phyloP scores from a whole-genome alignment of 768 basidiomycete genomes.

The Suillus luteus region DNA sequence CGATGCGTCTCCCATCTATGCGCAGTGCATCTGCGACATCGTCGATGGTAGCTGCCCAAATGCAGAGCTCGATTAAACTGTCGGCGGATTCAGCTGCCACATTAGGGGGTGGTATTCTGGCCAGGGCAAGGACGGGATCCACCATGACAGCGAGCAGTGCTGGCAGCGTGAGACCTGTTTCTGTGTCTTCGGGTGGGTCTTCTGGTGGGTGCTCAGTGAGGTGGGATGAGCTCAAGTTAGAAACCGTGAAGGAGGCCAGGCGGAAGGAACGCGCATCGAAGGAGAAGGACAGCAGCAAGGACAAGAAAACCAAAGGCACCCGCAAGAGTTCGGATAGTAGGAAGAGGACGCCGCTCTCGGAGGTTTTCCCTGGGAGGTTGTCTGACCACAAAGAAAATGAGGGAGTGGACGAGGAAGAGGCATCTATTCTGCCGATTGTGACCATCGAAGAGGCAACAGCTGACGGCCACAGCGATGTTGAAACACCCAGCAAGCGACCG shows the following conservation, averaged over 20 bases:
- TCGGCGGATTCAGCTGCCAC: constrained; percentile 36
- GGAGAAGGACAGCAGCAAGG: constrained; percentile 35
- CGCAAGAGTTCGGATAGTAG: constrained; percentile 51
- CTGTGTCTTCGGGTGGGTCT: constrained; percentile 43
- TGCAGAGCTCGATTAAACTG: constrained; percentile 21
- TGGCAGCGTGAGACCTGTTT: constrained; percentile 50
- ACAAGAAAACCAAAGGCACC: constrained; percentile 30
- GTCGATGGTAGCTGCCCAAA: constrained; percentile 27
- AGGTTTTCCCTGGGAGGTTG: constrained; percentile 56
- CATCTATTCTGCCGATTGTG: constrained; percentile 29
- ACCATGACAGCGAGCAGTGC: constrained; percentile 35
- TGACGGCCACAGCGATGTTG: constrained; percentile 42
- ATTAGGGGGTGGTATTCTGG: constrained; percentile 32
- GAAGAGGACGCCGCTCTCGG: constrained; percentile 53
- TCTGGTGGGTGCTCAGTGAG: constrained; percentile 45
- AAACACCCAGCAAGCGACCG: constrained; percentile 42
- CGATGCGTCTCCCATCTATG: constrained; percentile 45
- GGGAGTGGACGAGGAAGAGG: constrained; percentile 10
- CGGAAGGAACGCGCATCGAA: constrained; percentile 39
- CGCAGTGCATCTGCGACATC: constrained; percentile 40
- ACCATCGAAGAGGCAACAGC: constrained; percentile 54
- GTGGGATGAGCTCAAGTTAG: constrained; percentile 53
- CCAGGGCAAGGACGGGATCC: constrained; percentile 40
- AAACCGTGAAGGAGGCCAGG: constrained; percentile 50
- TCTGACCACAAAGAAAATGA: constrained; percentile 20